A percentile compares a stretch with the other conserved stretches of the same genome.
These are phyloP conservation scores for Aspergillus niger DNA, from an alignment of 2,329 filamentous ascomycete genomes.

Conservation along the genomic window DNA sequence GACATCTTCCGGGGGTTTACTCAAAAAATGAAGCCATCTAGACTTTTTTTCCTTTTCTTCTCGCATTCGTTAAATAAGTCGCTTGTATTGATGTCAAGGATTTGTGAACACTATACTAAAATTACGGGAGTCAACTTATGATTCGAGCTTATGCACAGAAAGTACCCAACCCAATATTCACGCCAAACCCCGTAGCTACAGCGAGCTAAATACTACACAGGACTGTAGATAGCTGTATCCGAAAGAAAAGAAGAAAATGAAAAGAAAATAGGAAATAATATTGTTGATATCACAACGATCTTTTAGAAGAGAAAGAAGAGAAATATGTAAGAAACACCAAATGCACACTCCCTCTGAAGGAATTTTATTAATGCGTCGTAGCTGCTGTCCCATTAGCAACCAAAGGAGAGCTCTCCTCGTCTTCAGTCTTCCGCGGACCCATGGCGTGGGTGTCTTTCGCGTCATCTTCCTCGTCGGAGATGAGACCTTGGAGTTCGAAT, in stretches of 20 bases:
- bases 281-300: no score
- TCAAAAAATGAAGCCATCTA: not conserved
- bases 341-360: not conserved
- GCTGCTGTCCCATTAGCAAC: constrained; percentile 20
- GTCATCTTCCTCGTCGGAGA: constrained; percentile 80
- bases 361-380: not conserved
- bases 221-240: no score
- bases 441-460: constrained; percentile 26
- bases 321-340: not conserved
- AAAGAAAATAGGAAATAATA: no score
- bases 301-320: not conserved
- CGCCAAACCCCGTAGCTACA: no score
- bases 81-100: not conserved
- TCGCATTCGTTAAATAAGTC: not conserved
- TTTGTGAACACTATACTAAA: no score
- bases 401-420: constrained; percentile 32
- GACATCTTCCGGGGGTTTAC: not conserved
- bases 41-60: not conserved
- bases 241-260: not conserved
- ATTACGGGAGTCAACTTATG: no score
- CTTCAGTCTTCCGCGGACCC: constrained; percentile 32
- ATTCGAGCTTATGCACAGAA: no score
- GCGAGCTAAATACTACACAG: not conserved
- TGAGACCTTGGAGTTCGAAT: constrained; percentile 88
- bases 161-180: no score